phyloP scores from a whole-genome alignment of 2,329 filamentous ascomycete species.

The Mycosphaerella sp. region DNA sequence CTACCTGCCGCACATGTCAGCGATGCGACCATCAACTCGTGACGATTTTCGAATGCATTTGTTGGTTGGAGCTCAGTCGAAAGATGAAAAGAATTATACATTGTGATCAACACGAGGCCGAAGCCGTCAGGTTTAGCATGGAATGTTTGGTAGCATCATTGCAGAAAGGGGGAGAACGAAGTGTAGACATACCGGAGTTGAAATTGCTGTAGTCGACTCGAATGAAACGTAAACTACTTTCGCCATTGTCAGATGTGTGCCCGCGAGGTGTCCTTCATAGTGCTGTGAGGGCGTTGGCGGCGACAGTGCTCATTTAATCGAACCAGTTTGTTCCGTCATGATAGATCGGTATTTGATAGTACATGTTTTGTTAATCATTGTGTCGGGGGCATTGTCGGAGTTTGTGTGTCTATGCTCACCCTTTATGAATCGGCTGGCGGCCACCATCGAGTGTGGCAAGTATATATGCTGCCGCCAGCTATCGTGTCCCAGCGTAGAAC shows the following conservation, averaged over 20 bases:
- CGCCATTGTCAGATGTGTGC: slow-evolving; percentile 21
- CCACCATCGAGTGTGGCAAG: not conserved
- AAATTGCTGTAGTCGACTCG: not conserved
- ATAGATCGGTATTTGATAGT: slow-evolving; percentile 47
- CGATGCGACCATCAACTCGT: not conserved
- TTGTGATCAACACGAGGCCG: slow-evolving; percentile 57
- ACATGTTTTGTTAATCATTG: slow-evolving; percentile 42
- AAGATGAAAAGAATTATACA: slow-evolving; percentile 72
- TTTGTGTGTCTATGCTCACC: slow-evolving; percentile 5
- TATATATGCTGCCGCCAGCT: too few relatives aligned
- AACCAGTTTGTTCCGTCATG: slow-evolving; percentile 43
- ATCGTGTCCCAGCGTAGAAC: too few relatives aligned
- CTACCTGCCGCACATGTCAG: not conserved
- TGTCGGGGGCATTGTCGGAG: slow-evolving; percentile 2
- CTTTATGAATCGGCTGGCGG: not conserved
- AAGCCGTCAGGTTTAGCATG: slow-evolving; percentile 69
- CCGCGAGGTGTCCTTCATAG: not conserved
- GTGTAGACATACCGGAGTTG: slow-evolving; percentile 24
- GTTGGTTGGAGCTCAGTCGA: slow-evolving; percentile 53
- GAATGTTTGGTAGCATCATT: slow-evolving; percentile 64
- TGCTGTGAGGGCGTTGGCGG: not conserved
- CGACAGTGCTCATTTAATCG: slow-evolving; percentile 40
- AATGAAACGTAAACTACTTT: slow-evolving; percentile 21
- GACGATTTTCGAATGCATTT: not conserved
- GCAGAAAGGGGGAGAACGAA: slow-evolving; percentile 24